Base-by-base conservation (phyloP, 345 rosid genomes). In the Stellera chamaejasme region DNA sequence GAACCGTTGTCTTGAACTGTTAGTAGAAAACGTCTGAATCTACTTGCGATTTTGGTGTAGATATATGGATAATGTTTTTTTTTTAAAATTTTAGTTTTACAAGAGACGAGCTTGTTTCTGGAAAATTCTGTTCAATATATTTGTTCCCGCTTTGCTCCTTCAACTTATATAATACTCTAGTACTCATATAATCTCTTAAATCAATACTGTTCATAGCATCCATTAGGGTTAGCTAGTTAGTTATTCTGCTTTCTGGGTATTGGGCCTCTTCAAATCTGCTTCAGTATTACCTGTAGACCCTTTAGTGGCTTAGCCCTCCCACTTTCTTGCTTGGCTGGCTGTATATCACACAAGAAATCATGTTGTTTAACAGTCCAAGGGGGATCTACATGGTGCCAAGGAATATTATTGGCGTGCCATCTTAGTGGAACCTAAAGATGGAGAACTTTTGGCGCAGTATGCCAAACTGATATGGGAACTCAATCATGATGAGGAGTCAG, bases 391-490 rank as follows among this genome's bases (percentile, higher is more conserved):
- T 66, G 91, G 82, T 55, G 94, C 96, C 15, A 84, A 81, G 75
- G 83, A 82, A 52, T 81, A 76, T 67, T 87, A 72, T 75, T 79
- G 55, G 11, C 80, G 82, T 12, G 87, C 88, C 45, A 72, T 74
- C 10, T 49, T 82, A 44, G 94, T 82, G 49, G 83, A 82, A 63
- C 96, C 96, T 54, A 73, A 69, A 56, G 79, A 85, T 47, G 78
- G 84, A 52, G 70, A 75, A 43, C 77, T 74, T 23, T 73, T 83
- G 48, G 48, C 78, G 11, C 70, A 72, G 66, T 80, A 81, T 68
- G 97, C 89, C 62, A 80, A 79, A 71, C 56, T 85, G 55, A 73
- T 73, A 2, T 87, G 91, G 97, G 75, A 83, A 61, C 75, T 81
- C 56, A 76, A 88, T 67, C 77, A 64, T 56, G 88, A 87, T 63